Evolutionary conservation across 2,329 filamentous ascomycete species (phyloP), one percentile per base, ranked within the genome.

Genomic region (Stylonectria norvegica): DNA sequence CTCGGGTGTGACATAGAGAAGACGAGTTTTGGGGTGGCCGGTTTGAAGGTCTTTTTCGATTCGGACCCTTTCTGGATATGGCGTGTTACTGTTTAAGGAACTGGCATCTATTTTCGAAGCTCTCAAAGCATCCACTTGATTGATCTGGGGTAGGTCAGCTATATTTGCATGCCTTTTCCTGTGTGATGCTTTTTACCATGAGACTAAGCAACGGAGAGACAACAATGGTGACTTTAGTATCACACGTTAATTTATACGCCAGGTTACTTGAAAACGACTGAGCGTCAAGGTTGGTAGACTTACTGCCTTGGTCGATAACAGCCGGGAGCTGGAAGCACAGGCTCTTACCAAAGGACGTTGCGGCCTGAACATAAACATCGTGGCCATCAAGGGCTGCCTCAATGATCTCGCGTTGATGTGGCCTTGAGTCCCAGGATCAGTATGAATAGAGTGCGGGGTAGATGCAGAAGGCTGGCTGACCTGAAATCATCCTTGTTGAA

Each of bases 1-100:
- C 62, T 97, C 91, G 0, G 91, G 91, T 0, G 91, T 97, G 5
- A 97, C 89, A 58, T 97, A 97, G 11, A 97, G 79, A 4, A 97
- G 76, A 5, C 89, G 78, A 4, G 79, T 94, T 12, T 76, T 75
- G 2, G 91, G 91, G 60, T 96, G 90, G 1, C 90, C 91, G 14
- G 87, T 91, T 48, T 87, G 83, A 25, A 97, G 79, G 57, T 97
- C 91, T 38, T 78, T 77, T 38, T 91, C 75, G 47, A 96, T 89
- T 19, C 72, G 69, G 34, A 79, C 73, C 50, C 81, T 82, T 55
- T 88, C 83, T 0, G 70, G 58, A 11, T 70, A 67, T 3, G 83
- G 70, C 0, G 88, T 95, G 40, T 83, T 89, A 58, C 88, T 89
- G 61, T 96, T 96, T 53, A 96, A 84, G 1, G 87, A 89, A 47